Evolutionary conservation across 495 filamentous ascomycete genomes (phyloP).

Genomic region (Penicillium lividum): DNA sequence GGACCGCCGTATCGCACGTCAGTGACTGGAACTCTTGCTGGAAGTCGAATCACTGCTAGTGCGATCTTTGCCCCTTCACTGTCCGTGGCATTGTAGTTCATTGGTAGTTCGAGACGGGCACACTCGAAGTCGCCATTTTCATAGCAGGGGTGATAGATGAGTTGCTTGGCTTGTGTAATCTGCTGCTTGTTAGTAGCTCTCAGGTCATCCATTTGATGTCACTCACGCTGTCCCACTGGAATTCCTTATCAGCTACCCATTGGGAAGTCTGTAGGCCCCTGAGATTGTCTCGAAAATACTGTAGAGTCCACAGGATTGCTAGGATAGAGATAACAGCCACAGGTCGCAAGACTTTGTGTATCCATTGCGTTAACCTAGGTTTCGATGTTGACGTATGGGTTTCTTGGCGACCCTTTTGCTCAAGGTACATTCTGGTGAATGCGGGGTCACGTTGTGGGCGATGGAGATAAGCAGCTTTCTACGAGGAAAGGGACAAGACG

Average conservation of each 20-base stretch:
- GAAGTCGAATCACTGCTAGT: neutral
- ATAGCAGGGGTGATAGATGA: conserved; percentile 1
- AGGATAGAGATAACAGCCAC: neutral
- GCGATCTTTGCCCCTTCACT: neutral
- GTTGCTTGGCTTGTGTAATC: neutral
- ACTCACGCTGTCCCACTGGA: conserved; percentile 1
- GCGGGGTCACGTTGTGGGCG: neutral
- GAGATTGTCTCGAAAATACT: neutral
- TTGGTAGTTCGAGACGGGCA: conserved; percentile 1
- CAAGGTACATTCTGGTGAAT: neutral
- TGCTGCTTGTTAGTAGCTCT: neutral
- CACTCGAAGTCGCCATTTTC: neutral
- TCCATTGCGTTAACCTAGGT: neutral
- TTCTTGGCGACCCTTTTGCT: neutral
- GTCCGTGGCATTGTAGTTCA: conserved; percentile 1
- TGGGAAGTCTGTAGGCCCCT: neutral
- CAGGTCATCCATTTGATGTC: neutral
- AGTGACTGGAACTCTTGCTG: neutral
- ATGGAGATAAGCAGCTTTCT: no score
- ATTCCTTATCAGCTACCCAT: neutral
- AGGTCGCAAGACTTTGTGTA: neutral
- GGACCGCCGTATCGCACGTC: conserved; percentile 3
- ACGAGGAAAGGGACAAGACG: no score
- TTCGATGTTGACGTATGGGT: neutral
- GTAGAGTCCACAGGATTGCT: neutral